A percentile compares a stretch with the other conserved stretches of the same genome.
phyloP scores from a whole-genome alignment of 1,139 yeast genomes.

The Hansenula lynferdii region DNA sequence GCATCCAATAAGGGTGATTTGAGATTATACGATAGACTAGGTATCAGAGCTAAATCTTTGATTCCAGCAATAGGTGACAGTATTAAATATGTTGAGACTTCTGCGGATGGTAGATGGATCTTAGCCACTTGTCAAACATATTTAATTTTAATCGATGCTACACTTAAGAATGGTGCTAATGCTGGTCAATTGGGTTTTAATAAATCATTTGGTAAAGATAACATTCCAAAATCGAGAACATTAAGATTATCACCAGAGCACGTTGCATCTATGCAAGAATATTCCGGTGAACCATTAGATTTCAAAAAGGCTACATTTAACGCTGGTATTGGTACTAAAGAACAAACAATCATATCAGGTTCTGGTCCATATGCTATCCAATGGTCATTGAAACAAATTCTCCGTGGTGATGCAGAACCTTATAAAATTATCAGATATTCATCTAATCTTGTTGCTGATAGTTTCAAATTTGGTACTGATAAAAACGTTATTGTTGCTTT shows the following conservation, averaged over 20 bases:
- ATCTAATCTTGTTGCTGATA: conserved; percentile 66
- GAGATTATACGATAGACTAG: conserved; percentile 65
- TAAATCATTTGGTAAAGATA: conserved; percentile 57
- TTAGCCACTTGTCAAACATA: conserved; percentile 75
- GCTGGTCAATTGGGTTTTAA: conserved; percentile 61
- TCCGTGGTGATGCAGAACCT: conserved; percentile 49
- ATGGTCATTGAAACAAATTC: conserved; percentile 67
- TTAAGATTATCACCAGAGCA: conserved; percentile 70
- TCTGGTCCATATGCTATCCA: conserved; percentile 77
- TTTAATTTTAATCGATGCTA: conserved; percentile 61
- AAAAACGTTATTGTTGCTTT: conserved; percentile 66
- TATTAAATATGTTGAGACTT: conserved; percentile 59
- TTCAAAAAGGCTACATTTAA: conserved; percentile 79
- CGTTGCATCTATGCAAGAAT: conserved; percentile 54
- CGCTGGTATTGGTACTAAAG: conserved; percentile 56
- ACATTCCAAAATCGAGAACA: conserved; percentile 66
- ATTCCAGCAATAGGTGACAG: conserved; percentile 81
- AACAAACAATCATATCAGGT: conserved; percentile 70
- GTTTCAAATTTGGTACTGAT: conserved; percentile 71
- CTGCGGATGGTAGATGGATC: conserved; percentile 80
- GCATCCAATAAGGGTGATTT: conserved; percentile 76
- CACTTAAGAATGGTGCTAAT: conserved; percentile 54
- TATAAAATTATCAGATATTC: conserved; percentile 63
- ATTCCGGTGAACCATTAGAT: conserved; percentile 44
- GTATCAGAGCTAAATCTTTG: conserved; percentile 69